Evolutionary conservation across 2,329 filamentous ascomycete species (phyloP).

Genomic region (Aspergillus caelatus): DNA sequence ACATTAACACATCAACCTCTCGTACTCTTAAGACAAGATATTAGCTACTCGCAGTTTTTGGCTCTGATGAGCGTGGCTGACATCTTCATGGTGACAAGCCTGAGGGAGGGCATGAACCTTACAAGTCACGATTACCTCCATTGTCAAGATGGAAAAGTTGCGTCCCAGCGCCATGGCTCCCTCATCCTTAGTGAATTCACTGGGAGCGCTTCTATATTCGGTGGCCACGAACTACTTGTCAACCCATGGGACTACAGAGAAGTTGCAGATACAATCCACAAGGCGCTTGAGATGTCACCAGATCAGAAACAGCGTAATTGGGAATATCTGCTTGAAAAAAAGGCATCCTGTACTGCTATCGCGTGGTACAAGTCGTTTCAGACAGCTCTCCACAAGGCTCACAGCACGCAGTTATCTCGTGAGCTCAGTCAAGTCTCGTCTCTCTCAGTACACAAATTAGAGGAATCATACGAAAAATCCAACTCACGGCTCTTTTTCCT

Average conservation of each 20-base stretch:
- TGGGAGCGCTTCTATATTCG: conserved; percentile 83
- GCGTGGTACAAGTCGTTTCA: conserved; percentile 78
- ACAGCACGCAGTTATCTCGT: conserved; percentile 77
- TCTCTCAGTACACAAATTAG: conserved; percentile 67
- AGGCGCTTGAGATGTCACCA: conserved; percentile 76
- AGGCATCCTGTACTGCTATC: conserved; percentile 76
- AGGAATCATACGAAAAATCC: conserved; percentile 66
- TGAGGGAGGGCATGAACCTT: conserved; percentile 95
- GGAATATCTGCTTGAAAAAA: conserved; percentile 69
- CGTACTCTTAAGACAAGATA: conserved; percentile 90
- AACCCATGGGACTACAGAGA: conserved; percentile 94
- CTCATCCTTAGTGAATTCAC: conserved; percentile 94
- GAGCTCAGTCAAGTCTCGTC: conserved; percentile 81
- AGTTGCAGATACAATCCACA: conserved; percentile 81
- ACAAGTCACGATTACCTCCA: conserved; percentile 91
- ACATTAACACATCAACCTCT: conserved; percentile 88
- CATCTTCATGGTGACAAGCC: conserved; percentile 86
- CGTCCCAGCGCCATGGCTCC: conserved; percentile 77
- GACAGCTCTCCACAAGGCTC: conserved; percentile 68
- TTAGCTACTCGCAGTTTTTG: conserved; percentile 88
- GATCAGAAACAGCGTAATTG: conserved; percentile 75
- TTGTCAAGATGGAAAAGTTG: conserved; percentile 79
- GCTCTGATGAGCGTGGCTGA: conserved; percentile 86
- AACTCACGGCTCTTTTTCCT: conserved; percentile 78
- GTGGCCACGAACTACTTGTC: conserved; percentile 75